Evolutionary conservation across 768 basidiomycete genomes (phyloP).

Genomic region (Pisolithus orientalis): DNA sequence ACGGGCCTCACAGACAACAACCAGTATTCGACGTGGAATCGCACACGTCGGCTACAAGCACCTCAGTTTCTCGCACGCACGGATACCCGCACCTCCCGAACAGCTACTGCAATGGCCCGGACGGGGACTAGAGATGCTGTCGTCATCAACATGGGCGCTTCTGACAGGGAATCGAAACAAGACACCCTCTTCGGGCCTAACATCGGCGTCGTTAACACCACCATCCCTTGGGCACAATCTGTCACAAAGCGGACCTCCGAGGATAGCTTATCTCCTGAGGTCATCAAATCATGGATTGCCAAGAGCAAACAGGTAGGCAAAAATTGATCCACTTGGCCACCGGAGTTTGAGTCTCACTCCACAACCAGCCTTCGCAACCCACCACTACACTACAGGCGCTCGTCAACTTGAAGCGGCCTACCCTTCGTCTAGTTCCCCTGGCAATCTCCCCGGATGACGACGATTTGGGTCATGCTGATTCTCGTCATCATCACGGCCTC

Average conservation of each 20-base stretch:
- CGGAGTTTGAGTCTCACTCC: neutral
- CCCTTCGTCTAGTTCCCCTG: slow-evolving; percentile 70
- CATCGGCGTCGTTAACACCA: slow-evolving; percentile 67
- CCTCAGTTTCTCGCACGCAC: slow-evolving; percentile 48
- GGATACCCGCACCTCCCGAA: slow-evolving; percentile 41
- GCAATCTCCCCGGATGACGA: slow-evolving; percentile 41
- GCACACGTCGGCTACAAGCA: slow-evolving; percentile 45
- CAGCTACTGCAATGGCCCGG: slow-evolving; percentile 46
- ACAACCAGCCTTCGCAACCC: slow-evolving; percentile 59
- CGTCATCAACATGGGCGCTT: slow-evolving; percentile 20
- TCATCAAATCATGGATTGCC: slow-evolving; percentile 78
- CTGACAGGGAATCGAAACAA: slow-evolving; percentile 54
- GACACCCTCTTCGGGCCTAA: slow-evolving; percentile 90
- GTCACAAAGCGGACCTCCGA: slow-evolving; percentile 57
- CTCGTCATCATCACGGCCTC: slow-evolving; percentile 64
- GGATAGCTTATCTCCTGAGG: slow-evolving; percentile 75
- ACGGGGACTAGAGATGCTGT: slow-evolving; percentile 20
- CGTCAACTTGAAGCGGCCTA: slow-evolving; percentile 90
- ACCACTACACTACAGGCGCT: slow-evolving; percentile 93
- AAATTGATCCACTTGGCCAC: slow-evolving; percentile 1
- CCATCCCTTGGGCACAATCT: slow-evolving; percentile 64
- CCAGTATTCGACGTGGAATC: slow-evolving; percentile 54
- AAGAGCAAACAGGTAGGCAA: slow-evolving; percentile 73
- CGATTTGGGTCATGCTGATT: slow-evolving; percentile 38
- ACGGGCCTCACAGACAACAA: slow-evolving; percentile 33